Base-by-base conservation (phyloP, 2,329 filamentous ascomycete species). In the Cladorrhinum sp. region DNA sequence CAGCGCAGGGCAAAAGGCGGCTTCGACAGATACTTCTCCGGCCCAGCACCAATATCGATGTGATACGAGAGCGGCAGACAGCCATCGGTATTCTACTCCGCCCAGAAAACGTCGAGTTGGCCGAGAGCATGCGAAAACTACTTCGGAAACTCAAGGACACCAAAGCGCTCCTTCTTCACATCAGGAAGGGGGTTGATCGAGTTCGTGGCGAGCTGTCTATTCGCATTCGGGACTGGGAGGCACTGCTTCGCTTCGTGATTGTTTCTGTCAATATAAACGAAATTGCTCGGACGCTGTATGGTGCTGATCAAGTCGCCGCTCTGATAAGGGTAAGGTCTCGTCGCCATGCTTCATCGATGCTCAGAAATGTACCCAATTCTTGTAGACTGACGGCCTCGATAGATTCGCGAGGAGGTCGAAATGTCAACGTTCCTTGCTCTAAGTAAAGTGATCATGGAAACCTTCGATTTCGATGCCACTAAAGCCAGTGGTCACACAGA, bases 1-100 rank as follows among this genome's bases (percentile, higher is more conserved):
- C 92, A 2, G 82, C 89, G 1, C 92, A 97, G 72, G 95, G 95
- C 0, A 91, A 86, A 67, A 71, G 77, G 24, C 81, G 83, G 49
- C 80, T 99, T 4, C 87, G 90, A n/a, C 88, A 91, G 67, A 83
- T 90, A 56, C 95, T 99, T 66, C 77, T 97, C 7, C 86, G 90
- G 0, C 95, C 95, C 21, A 91, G 86, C 28, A 78, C 87, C 24
- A 83, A 95, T 62, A 71, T 90, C 0, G 73, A 79, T 0, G 69
- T 87, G 4, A 95, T 99, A 65, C 77, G 80, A 2, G 84, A 89
- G 70, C 86, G 94, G 24, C 87, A 96, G 59, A 78, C 82, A 21
- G 86, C 89, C 1, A 87, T 96, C 56, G 76, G 80, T 3, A 77
- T 86, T 1, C 82, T 98, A 26, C 74, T 90, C 1, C 80, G 81